Percentiles rank a stretch among this genome's conserved stretches.
phyloP scores from a whole-genome alignment of 495 filamentous ascomycete genomes.

The Penicillium turbatum region DNA sequence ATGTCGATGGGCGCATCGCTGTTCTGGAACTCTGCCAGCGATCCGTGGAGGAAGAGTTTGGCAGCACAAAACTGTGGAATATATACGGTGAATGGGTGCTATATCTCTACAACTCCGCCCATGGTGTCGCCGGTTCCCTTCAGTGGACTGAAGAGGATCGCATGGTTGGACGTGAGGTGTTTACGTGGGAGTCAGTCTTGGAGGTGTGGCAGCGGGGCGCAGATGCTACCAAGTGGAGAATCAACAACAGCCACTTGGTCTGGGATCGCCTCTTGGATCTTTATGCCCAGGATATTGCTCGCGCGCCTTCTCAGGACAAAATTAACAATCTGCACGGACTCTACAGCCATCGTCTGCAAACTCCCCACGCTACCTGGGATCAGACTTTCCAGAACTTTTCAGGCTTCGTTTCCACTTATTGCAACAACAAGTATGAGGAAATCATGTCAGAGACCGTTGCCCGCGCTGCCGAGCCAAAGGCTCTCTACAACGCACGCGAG shows the following conservation, averaged over 20 bases:
- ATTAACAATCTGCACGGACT: conserved; percentile 62
- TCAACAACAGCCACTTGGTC: conserved; percentile 80
- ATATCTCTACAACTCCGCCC: conserved; percentile 60
- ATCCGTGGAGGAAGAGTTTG: conserved; percentile 76
- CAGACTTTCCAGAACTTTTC: conserved; percentile 81
- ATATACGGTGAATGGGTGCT: conserved; percentile 85
- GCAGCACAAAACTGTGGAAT: conserved; percentile 81
- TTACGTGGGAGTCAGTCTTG: conserved; percentile 68
- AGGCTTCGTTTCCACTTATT: conserved; percentile 72
- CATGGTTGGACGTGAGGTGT: conserved; percentile 69
- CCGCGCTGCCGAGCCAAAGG: conserved; percentile 63
- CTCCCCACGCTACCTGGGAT: conserved; percentile 81
- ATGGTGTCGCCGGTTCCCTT: conserved; percentile 53
- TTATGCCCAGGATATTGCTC: conserved; percentile 57
- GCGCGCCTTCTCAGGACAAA: conserved; percentile 51
- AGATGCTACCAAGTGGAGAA: conserved; percentile 71
- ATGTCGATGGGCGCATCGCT: conserved; percentile 59
- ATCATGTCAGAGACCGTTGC: conserved; percentile 70
- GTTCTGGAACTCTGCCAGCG: conserved; percentile 81
- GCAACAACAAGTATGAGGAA: conserved; percentile 67
- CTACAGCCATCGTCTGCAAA: conserved; percentile 68
- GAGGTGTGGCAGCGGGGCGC: conserved; percentile 76
- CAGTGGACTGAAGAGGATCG: conserved; percentile 76
- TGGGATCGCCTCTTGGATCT: conserved; percentile 77
- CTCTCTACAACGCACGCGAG: conserved; percentile 63